Base-by-base conservation (phyloP, 768 basidiomycete genomes). In the Amanita pseudoporphyria region DNA sequence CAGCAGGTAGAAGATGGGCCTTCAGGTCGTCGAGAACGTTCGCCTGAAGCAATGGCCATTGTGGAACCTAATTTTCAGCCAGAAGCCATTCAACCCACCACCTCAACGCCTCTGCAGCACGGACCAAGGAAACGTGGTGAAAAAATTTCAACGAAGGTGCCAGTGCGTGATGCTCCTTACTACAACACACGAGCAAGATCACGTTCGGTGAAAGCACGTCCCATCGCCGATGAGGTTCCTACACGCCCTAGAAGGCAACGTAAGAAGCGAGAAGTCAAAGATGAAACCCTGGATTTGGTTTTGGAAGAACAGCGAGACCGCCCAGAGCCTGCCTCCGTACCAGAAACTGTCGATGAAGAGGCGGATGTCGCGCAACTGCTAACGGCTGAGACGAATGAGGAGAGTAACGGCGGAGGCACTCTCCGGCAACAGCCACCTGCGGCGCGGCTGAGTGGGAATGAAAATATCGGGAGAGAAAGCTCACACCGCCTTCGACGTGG, bases 151-250 rank as follows among this genome's bases (percentile, higher is more conserved):
- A 7, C n/a, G 14, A 19, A 46, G 24, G 45, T 39, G 6, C n/a
- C 39, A 9, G 7, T 48, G 7, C 10, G 16, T 13, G 56, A 57
- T 41, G 57, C 64, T 37, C 65, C 68, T 9, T 66, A 61, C 53
- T 57, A 58, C 32, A 66, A 67, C 52, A 67, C 67, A 2, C 60
- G 70, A 18, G 62, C 66, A 0, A 52, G 63, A 14, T 66, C 67
- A 22, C 62, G 58, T 19, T 64, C 65, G 9, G 59, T 66, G 13
- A 64, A 66, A 37, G 64, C 65, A 30, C 56, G 52, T 39, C 43
- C 51, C 50, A 46, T 44, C n/a, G 51, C 47, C 38, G 19, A 14
- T 13, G 39, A 16, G 38, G 30, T 18, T 45, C 28, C 38, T 28
- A 26, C 9, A 10, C 22, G 16, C 2, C 30, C 19, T 18, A 45